A percentile compares a stretch with the other conserved stretches of the same genome.
These are phyloP conservation scores for Aspergillus asperescens DNA, from an alignment of 495 filamentous ascomycete genomes.

Conservation along the genomic window DNA sequence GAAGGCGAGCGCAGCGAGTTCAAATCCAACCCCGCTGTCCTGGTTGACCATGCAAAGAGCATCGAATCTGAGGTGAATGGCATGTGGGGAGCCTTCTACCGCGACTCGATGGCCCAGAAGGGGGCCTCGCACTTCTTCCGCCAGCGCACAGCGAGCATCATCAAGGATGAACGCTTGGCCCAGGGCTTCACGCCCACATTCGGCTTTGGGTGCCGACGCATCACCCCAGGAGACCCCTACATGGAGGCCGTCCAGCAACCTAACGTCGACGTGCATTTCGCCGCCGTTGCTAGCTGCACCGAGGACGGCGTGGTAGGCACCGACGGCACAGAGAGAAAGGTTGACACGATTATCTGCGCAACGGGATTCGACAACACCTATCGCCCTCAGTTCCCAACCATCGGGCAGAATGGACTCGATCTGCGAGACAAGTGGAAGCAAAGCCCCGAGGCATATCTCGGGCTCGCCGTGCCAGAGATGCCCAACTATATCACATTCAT, in stretches of 20 bases:
- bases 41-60: not conserved
- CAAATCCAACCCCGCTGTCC: not conserved
- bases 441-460: not conserved
- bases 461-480: not conserved
- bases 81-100: conserved; percentile 3
- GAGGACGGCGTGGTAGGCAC: not conserved
- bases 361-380: not conserved
- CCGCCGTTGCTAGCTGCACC: not conserved
- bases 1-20: not conserved
- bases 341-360: not conserved
- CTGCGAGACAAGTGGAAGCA: not conserved
- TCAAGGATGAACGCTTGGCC: not conserved
- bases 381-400: not conserved
- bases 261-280: conserved; percentile 1
- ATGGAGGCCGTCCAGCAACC: not conserved
- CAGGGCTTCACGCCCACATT: not conserved
- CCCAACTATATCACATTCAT: conserved; percentile 3
- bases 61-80: not conserved
- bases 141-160: not conserved
- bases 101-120: not conserved
- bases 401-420: not conserved
- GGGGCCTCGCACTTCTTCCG: not conserved
- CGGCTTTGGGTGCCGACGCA: not conserved
- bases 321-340: not conserved
- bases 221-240: not conserved